Base-by-base conservation (phyloP, 768 basidiomycete genomes). In the Mycena epipterygia region DNA sequence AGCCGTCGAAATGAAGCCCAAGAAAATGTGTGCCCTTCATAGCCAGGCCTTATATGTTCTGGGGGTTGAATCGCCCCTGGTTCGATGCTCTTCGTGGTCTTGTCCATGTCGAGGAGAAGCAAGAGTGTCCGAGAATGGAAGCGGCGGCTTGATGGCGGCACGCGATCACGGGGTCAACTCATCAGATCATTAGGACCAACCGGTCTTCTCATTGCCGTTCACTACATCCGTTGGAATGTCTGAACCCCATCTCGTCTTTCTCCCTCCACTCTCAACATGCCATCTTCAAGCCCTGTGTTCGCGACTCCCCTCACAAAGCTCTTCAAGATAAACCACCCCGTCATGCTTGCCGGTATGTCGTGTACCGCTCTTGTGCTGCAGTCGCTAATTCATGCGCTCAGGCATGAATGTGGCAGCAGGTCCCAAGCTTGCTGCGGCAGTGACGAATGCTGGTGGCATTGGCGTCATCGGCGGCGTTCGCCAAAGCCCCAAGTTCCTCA, bases 391-490 rank as follows among this genome's bases (percentile, higher is more conserved):
- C 16, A 32, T n/a, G 5, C 30, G 9, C 8, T 27, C 41, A 62
- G 67, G 92, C 64, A 95, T 95, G 94, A 95, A 94, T 76, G 90
- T 95, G 35, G 95, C 94, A 59, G 93, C 95, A 53, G 94, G 94
- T 8, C 93, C 95, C 14, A 92, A 86, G 80, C 83, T 96, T 11
- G 95, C 95, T 23, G 95, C 95, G 25, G 90, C 93, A 1, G 94
- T 96, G n/a, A 94, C 94, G n/a, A 96, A 96, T 76, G 89, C 95
- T 25, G 95, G 92, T 74, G 94, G 93, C 7, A 90, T 93, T 73
- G 96, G 96, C 25, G 94, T 96, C 75, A 95, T 97, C 72, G 96
- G 95, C 4, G 96, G 95, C 37, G 79, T 93, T 51, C 87, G 88
- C 41, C 92, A 92, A 76, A 92, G 85, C 60, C 93, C 93, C 25